Conservation (phyloP, 192 early-diverging fungal species). For the Phlyctochytrium planicorne region DNA sequence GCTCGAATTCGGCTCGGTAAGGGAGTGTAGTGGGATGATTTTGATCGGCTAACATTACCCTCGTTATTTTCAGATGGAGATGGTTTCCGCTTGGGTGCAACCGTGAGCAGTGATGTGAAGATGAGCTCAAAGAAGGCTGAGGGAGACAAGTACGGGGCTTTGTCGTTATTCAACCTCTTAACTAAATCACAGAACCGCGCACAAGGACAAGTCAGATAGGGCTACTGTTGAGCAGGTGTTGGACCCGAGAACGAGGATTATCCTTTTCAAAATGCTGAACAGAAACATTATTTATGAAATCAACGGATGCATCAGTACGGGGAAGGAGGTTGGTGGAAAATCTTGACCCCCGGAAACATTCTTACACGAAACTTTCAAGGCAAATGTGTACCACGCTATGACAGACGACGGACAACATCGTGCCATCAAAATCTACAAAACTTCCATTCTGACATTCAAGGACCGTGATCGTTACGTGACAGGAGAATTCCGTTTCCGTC, state of each 20-base stretch:
- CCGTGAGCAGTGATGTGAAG: too few relatives aligned
- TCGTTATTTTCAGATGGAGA: slow-evolving; percentile 44
- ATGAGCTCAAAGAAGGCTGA: slow-evolving; percentile 48
- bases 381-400: slow-evolving; percentile 96
- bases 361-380: slow-evolving; percentile 44
- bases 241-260: slow-evolving; percentile 96
- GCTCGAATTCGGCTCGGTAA: slow-evolving; percentile 71
- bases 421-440: slow-evolving; percentile 98
- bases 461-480: slow-evolving; percentile 97
- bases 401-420: slow-evolving; percentile 79
- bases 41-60: not conserved
- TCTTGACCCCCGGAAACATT: slow-evolving; percentile 5
- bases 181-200: slow-evolving; percentile 12
- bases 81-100: too few relatives aligned
- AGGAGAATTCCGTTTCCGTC: slow-evolving; percentile 92
- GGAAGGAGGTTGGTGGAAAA: slow-evolving; percentile 72
- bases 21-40: too few relatives aligned
- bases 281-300: slow-evolving; percentile 85
- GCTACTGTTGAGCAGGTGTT: slow-evolving; percentile 97
- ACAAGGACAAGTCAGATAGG: slow-evolving; percentile 89
- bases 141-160: slow-evolving; percentile 20
- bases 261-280: slow-evolving; percentile 95
- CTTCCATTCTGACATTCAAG: slow-evolving; percentile 96
- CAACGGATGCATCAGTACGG: slow-evolving; percentile 96
- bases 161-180: slow-evolving; percentile 5